Percentiles rank a stretch among this genome's conserved stretches.
These are phyloP conservation scores for Pezicula rhizophila DNA, from an alignment of 2,329 filamentous ascomycete species.

Conservation along the genomic window DNA sequence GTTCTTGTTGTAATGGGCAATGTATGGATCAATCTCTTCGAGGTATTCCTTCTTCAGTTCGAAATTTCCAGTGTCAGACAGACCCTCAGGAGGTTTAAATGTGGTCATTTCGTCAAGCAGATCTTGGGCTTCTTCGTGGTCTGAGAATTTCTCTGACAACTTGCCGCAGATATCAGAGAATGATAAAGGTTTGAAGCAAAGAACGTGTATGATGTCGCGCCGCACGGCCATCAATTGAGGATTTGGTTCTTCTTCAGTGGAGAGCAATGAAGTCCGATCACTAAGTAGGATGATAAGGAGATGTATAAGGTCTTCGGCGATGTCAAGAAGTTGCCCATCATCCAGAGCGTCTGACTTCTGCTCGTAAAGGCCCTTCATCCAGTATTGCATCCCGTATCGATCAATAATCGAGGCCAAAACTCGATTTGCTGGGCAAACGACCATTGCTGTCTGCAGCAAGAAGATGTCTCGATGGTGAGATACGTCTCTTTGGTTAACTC, in stretches of 20 bases:
- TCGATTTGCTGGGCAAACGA: constrained; percentile 74
- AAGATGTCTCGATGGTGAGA: constrained; percentile 94
- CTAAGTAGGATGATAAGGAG: constrained; percentile 85
- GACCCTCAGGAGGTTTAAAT: constrained; percentile 83
- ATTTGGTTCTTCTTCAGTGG: constrained; percentile 57
- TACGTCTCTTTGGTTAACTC: constrained; percentile 82
- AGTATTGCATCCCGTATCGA: constrained; percentile 80
- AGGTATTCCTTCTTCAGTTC: constrained; percentile 83
- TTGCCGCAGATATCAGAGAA: constrained; percentile 87
- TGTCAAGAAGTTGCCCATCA: constrained; percentile 80
- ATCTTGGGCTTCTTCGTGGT: constrained; percentile 80
- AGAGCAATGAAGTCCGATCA: constrained; percentile 75
- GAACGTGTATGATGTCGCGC: constrained; percentile 83
- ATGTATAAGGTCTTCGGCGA: constrained; percentile 94
- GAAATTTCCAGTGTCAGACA: constrained; percentile 90
- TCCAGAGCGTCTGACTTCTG: constrained; percentile 70
- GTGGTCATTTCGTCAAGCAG: constrained; percentile 82
- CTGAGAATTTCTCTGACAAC: constrained; percentile 81
- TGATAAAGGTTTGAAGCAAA: constrained; percentile 93
- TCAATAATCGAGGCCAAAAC: constrained; percentile 88
- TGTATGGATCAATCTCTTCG: constrained; percentile 89
- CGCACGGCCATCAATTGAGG: constrained; percentile 68
- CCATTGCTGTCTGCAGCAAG: constrained; percentile 82
- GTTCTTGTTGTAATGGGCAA: constrained; percentile 93
- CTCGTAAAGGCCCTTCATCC: constrained; percentile 80